Percentiles rank a stretch among this genome's conserved stretches.
phyloP scores from a whole-genome alignment of 2,329 filamentous ascomycete species.

The Cercospora zeae-maydis region DNA sequence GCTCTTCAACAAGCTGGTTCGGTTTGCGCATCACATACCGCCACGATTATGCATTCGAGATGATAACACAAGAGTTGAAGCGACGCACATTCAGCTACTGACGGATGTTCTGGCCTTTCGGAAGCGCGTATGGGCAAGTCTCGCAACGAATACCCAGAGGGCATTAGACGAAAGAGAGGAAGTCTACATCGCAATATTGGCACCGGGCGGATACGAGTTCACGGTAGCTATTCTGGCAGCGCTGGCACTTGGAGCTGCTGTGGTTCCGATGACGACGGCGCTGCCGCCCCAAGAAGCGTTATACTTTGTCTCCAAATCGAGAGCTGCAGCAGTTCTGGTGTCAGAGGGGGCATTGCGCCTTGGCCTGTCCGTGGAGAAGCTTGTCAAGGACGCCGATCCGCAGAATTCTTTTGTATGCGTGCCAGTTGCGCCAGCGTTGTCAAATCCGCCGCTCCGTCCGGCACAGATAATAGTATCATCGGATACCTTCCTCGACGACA shows the following conservation, averaged over 20 bases:
- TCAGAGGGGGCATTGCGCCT: conserved; percentile 36
- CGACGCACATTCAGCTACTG: conserved; percentile 44
- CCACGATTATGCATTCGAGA: conserved; percentile 41
- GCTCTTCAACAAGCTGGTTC: conserved; percentile 42
- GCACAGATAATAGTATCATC: conserved; percentile 42
- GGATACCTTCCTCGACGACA: conserved; percentile 41
- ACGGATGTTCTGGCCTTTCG: conserved; percentile 46
- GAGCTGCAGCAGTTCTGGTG: conserved; percentile 39
- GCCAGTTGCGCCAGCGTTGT: conserved; percentile 38
- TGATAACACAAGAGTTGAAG: conserved; percentile 37
- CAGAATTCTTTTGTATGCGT: conserved; percentile 37
- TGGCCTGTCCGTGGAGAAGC: conserved; percentile 31
- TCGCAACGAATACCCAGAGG: conserved; percentile 31
- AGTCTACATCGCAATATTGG: conserved; percentile 47
- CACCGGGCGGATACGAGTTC: conserved; percentile 48
- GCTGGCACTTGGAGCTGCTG: conserved; percentile 47
- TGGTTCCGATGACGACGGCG: conserved; percentile 45
- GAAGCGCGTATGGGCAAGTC: conserved; percentile 34
- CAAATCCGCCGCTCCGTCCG: conserved; percentile 32
- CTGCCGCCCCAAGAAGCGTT: conserved; percentile 44
- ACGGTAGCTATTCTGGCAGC: conserved; percentile 48
- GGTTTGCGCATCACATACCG: conserved; percentile 38
- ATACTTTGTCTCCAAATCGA: conserved; percentile 46
- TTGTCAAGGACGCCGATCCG: conserved; percentile 29
- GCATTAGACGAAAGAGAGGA: conserved; percentile 37